phyloP scores from a whole-genome alignment of 2,329 filamentous ascomycete genomes.

The Apiospora aurea region DNA sequence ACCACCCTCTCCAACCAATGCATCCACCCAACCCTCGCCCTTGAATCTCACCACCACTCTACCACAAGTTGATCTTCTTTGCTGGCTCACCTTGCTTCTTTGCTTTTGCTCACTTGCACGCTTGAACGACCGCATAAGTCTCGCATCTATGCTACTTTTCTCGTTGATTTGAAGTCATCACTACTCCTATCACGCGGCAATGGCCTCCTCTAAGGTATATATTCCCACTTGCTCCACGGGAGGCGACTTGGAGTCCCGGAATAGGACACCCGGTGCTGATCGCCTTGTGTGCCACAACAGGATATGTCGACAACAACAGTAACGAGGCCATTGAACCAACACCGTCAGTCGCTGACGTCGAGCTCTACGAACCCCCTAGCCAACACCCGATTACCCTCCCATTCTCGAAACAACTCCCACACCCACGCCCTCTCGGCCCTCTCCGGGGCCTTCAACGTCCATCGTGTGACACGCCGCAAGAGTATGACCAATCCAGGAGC shows the following conservation, averaged over 20 bases:
- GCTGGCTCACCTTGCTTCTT: constrained; percentile 23
- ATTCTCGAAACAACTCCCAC: constrained; percentile 78
- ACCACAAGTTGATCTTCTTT: constrained; percentile 15
- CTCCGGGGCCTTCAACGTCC: constrained; percentile 77
- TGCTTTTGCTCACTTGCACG: constrained; percentile 14
- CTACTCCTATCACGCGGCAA: constrained; percentile 48
- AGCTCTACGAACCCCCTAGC: constrained; percentile 65
- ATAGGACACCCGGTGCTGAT: constrained; percentile 45
- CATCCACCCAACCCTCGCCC: constrained; percentile 26
- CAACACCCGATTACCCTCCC: constrained; percentile 61
- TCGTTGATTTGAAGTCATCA: neutral
- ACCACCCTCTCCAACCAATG: constrained; percentile 24
- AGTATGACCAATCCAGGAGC: constrained; percentile 81
- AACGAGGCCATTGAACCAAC: constrained; percentile 71
- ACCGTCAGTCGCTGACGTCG: constrained; percentile 66
- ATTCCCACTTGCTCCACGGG: constrained; percentile 10
- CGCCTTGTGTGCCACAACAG: constrained; percentile 36
- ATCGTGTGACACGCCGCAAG: constrained; percentile 91
- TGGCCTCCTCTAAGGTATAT: constrained; percentile 69
- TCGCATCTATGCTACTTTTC: constrained; percentile 9
- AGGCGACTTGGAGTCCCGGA: neutral
- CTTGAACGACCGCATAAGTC: neutral
- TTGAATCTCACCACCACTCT: constrained; percentile 25
- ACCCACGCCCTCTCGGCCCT: constrained; percentile 86
- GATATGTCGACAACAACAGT: constrained; percentile 59